A percentile compares a stretch with the other conserved stretches of the same genome.
phyloP scores from a whole-genome alignment of 352 stramenopile species.

The Pythium oligandrum region DNA sequence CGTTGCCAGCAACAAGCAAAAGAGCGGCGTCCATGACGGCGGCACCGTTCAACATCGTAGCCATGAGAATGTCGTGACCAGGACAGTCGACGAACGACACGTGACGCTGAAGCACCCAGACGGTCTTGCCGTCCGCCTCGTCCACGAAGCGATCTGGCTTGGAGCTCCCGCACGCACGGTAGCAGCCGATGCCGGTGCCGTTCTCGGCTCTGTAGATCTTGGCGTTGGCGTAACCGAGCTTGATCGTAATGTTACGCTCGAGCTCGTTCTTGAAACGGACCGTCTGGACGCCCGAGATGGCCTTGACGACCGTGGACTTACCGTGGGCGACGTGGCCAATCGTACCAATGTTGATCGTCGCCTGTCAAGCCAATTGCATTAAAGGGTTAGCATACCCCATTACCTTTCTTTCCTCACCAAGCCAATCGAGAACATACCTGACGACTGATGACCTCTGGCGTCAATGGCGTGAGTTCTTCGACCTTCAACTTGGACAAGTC shows the following conservation, averaged over 20 bases:
- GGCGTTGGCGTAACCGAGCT: slow-evolving; percentile 99
- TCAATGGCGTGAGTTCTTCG: slow-evolving; percentile 95
- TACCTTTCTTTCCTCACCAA: background rate
- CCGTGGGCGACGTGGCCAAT: slow-evolving; percentile 99
- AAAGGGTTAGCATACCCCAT: no score
- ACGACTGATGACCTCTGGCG: slow-evolving; percentile 96
- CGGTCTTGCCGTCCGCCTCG: slow-evolving; percentile 84
- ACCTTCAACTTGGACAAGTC: slow-evolving; percentile 95
- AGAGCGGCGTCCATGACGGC: slow-evolving; percentile 99
- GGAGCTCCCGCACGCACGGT: slow-evolving; percentile 85
- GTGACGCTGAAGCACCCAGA: slow-evolving; percentile 93
- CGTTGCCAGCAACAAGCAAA: slow-evolving; percentile 96
- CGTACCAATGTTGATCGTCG: slow-evolving; percentile 99
- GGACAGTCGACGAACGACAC: slow-evolving; percentile 99
- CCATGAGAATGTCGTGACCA: slow-evolving; percentile 99
- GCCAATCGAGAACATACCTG: slow-evolving; percentile 20
- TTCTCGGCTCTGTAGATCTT: slow-evolving; percentile 98
- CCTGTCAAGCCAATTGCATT: slow-evolving; percentile 50
- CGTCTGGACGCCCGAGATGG: slow-evolving; percentile 99
- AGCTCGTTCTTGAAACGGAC: slow-evolving; percentile 99
- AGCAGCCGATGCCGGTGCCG: slow-evolving; percentile 77
- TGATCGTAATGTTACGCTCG: slow-evolving; percentile 99
- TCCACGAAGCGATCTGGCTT: slow-evolving; percentile 86
- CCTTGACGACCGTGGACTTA: slow-evolving; percentile 99
- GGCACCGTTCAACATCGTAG: slow-evolving; percentile 99